Base-by-base conservation (phyloP, 106 monocot genomes). In the Dendrobium officinale region DNA sequence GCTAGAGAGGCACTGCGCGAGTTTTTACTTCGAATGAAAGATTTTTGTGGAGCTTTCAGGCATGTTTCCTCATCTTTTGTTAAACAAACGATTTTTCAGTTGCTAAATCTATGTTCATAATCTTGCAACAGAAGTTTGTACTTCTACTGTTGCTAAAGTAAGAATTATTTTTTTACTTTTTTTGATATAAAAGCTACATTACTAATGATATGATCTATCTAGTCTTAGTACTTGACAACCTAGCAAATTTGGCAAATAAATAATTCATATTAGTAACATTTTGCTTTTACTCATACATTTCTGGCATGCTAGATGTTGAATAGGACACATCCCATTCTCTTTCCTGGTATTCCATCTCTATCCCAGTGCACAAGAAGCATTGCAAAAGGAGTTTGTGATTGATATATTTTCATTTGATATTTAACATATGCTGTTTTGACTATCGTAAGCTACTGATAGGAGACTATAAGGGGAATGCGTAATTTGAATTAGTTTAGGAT, bases 1-100 rank as follows among this genome's bases (percentile, higher is more conserved):
- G 56, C 73, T 90, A 99, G 99, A 89, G 87, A 89, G 29, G 87
- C 84, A 43, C 26, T 90, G 47, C 49, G 82, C 79, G 77, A 80
- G 49, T 99, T 95, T 83, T 78, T 99, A 70, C 67, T 93, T 84
- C 82, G 78, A 79, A 93, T 93, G 92, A 99, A 99, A 85, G 99
- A 99, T 77, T 44, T 88, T 59, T 91, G 90, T 31, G 99, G 99
- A 54, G 86, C 85, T 49, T 99, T 91, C 85, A 95, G 98, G 98
- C 95, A 42, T 75, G 43, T 43, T 75, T 2, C 44, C n/a, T 43
- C 4, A 13, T 75, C 20, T 75, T 44, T 31, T 42, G 9, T 3
- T 3, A 68, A 72, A 40, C 16, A 37, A 15, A 68, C 31, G 2
- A 6, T n/a, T 68, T 31, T 51, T 17, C 16, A 51, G 13, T 51